Percentiles rank a stretch among this genome's conserved stretches.
These are phyloP conservation scores for Psilocybe azurescens DNA, from an alignment of 768 basidiomycete genomes.

Conservation along the genomic window DNA sequence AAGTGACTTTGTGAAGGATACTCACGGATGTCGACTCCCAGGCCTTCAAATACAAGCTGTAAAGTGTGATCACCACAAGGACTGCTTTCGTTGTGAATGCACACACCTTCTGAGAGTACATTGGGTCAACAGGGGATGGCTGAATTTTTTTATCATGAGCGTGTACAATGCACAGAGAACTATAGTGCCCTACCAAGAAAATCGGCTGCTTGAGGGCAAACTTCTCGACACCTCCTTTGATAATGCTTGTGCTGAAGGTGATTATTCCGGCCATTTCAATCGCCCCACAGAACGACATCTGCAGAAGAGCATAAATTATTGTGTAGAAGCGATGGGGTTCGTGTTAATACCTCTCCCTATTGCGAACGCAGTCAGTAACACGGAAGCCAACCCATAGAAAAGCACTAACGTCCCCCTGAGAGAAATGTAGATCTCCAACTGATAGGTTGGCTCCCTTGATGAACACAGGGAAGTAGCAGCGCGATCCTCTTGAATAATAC, in stretches of 20 bases:
- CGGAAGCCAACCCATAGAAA: neutral
- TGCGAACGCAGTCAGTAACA: conserved; percentile 13
- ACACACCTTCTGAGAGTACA: conserved; percentile 69
- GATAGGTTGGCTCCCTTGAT: conserved; percentile 78
- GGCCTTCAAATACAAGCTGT: conserved; percentile 75
- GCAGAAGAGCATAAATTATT: neutral
- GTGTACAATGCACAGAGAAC: neutral
- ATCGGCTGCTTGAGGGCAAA: conserved; percentile 78
- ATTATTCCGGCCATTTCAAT: conserved; percentile 84
- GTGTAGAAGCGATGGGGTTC: neutral
- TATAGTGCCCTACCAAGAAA: conserved; percentile 55
- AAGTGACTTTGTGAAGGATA: conserved; percentile 8
- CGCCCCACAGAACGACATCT: conserved; percentile 79
- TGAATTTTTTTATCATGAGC: conserved; percentile 25
- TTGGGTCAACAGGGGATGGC: conserved; percentile 78
- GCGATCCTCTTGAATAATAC: conserved; percentile 55
- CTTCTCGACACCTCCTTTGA: conserved; percentile 77
- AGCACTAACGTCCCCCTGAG: conserved; percentile 67
- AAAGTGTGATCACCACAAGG: neutral
- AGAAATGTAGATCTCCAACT: conserved; percentile 81
- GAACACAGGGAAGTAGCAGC: conserved; percentile 81
- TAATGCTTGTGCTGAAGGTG: conserved; percentile 73
- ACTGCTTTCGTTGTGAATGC: neutral
- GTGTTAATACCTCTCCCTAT: conserved; percentile 58
- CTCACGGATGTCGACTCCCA: conserved; percentile 73